Evolutionary conservation across 192 early-diverging fungal genomes (phyloP).

Genomic region (Coemansia reversa): DNA sequence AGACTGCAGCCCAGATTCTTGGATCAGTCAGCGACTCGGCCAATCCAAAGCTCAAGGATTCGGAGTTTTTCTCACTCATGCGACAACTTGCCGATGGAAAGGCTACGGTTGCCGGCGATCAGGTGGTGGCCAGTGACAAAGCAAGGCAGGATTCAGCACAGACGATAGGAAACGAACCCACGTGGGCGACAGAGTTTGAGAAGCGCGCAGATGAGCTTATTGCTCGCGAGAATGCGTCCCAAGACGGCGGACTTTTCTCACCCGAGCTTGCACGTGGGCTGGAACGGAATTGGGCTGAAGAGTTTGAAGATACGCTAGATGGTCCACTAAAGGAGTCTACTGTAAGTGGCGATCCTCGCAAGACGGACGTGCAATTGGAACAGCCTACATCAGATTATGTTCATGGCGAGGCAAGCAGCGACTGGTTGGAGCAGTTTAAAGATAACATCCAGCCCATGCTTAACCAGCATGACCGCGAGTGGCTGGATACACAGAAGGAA

Average conservation of each 20-base stretch:
- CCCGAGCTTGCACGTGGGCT: conserved; percentile 59
- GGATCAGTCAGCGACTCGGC: conserved; percentile 68
- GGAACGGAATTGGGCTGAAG: conserved; percentile 61
- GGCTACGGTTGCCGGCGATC: conserved; percentile 84
- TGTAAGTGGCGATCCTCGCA: conserved; percentile 51
- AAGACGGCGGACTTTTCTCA: conserved; percentile 57
- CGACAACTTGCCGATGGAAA: conserved; percentile 84
- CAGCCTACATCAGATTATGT: conserved; percentile 56
- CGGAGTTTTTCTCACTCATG: conserved; percentile 93
- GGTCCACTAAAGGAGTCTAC: conserved; percentile 45
- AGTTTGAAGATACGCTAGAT: conserved; percentile 58
- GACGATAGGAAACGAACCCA: conserved; percentile 46
- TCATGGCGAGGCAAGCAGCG: conserved; percentile 50
- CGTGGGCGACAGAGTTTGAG: conserved; percentile 74
- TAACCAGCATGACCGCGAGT: conserved; percentile 62
- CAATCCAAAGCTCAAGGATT: conserved; percentile 93
- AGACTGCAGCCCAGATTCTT: conserved; percentile 79
- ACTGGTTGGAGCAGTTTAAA: conserved; percentile 70
- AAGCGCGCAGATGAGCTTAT: conserved; percentile 57
- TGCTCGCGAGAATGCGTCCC: conserved; percentile 34
- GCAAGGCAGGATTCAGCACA: conserved; percentile 34
- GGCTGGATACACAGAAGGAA: conserved; percentile 71
- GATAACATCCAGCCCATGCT: conserved; percentile 69
- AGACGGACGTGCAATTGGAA: conserved; percentile 57
- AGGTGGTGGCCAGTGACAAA: conserved; percentile 59